Conservation (phyloP, 106 monocot species). For the Dioscorea dumetorum region DNA sequence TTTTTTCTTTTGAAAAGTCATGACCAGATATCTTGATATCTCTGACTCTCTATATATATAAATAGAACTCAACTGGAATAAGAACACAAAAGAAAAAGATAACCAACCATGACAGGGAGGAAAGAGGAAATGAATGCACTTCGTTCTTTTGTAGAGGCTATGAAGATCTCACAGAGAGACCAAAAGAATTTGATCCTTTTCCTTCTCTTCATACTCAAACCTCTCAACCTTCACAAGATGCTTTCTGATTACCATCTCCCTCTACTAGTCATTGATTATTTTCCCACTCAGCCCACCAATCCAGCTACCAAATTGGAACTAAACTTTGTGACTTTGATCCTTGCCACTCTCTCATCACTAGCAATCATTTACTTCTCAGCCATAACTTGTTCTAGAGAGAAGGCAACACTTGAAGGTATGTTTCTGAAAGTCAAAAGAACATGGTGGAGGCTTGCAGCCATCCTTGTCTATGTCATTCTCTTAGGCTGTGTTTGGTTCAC, state of each 20-base stretch:
- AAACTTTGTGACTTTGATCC: not conserved
- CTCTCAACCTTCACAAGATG: too few species aligned
- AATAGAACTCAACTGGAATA: too few species aligned
- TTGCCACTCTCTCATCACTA: not conserved
- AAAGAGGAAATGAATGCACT: not conserved
- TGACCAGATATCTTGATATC: too few species aligned
- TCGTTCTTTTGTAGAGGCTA: not conserved
- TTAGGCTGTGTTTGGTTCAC: too few species aligned
- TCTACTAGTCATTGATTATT: not conserved
- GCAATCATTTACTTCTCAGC: not conserved
- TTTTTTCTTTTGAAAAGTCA: too few species aligned
- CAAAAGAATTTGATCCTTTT: not conserved
- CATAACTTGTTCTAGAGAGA: not conserved
- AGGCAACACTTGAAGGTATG: not conserved
- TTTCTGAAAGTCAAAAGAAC: not conserved
- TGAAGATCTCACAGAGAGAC: not conserved
- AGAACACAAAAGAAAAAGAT: too few species aligned
- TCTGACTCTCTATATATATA: too few species aligned
- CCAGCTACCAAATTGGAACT: not conserved
- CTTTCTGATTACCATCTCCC: not conserved
- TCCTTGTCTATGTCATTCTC: not conserved
- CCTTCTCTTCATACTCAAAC: not conserved
- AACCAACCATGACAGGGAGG: too few species aligned
- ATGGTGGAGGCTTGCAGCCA: not conserved
- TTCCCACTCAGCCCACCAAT: not conserved